Conservation (phyloP, 1,284 basidiomycete species). For the Acaromyces ingoldii region DNA sequence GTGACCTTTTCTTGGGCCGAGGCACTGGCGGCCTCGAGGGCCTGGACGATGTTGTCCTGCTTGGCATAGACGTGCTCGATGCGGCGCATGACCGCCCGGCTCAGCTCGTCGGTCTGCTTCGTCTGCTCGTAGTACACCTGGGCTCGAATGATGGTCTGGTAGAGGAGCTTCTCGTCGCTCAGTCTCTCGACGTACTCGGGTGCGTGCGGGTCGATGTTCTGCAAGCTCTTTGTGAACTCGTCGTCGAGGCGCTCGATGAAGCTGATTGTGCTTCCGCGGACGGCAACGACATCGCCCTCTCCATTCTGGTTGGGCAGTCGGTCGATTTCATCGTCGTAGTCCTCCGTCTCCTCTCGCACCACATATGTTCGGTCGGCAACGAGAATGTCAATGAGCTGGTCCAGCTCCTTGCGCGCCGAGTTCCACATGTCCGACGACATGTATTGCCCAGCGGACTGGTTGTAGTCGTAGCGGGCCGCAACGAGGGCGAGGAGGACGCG, state of each 20-base stretch:
- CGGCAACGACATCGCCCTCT: constrained; percentile 41
- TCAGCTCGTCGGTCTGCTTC: constrained; percentile 25
- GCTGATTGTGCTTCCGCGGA: constrained; percentile 50
- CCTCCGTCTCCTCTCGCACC: constrained; percentile 74
- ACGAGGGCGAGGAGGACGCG: constrained; percentile 89
- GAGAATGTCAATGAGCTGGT: constrained; percentile 76
- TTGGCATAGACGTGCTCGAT: constrained; percentile 98
- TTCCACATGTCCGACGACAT: constrained; percentile 94
- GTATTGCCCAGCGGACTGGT: constrained; percentile 73
- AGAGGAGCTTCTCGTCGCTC: constrained; percentile 82
- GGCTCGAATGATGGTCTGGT: constrained; percentile 84
- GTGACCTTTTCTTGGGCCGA: constrained; percentile 33
- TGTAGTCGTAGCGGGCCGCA: constrained; percentile 95
- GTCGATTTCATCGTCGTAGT: constrained; percentile 88
- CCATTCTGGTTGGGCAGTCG: constrained; percentile 63
- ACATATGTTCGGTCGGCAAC: constrained; percentile 68
- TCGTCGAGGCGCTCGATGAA: constrained; percentile 95
- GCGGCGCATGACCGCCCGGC: constrained; percentile 83
- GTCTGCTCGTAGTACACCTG: constrained; percentile 70
- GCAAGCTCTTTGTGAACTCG: constrained; percentile 94
- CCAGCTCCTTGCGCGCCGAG: constrained; percentile 78
- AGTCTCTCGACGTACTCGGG: constrained; percentile 92
- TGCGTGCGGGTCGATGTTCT: constrained; percentile 97
- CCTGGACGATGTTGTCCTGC: constrained; percentile 81
- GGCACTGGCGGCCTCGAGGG: constrained; percentile 65